These are phyloP conservation scores for Vicia faba DNA, from an alignment of 306 rosid species.

Conservation along the genomic window DNA sequence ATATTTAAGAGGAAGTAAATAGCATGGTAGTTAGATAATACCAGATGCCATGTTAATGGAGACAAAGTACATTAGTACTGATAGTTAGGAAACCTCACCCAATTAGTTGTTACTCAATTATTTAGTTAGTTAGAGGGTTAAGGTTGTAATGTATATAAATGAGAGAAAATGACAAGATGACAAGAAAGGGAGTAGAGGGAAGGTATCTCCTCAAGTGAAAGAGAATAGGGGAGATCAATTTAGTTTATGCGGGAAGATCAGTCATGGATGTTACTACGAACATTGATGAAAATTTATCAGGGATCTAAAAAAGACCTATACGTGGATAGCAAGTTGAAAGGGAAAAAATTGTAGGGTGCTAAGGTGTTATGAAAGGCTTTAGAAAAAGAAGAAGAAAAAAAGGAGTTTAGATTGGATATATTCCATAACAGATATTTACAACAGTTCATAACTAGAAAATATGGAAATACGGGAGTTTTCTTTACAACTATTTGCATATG, in stretches of 20 bases:
- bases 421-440: background rate
- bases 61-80: no score
- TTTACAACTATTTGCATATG: background rate
- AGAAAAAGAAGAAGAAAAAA: background rate
- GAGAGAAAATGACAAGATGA: no score
- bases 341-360: background rate
- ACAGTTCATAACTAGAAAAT: background rate
- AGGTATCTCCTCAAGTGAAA: no score
- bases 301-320: background rate
- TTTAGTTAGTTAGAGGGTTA: no score
- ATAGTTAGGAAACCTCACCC: no score
- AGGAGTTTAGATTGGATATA: background rate
- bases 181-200: no score
- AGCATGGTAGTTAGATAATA: constrained; percentile 2
- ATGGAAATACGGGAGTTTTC: background rate
- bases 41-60: no score
- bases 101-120: no score
- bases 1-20: background rate
- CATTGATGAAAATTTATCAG: background rate
- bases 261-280: background rate
- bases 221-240: background rate
- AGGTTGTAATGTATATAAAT: no score
- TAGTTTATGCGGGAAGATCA: background rate
- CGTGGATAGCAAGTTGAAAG: background rate
- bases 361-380: background rate